Evolutionary conservation across 441 rosid genomes (phyloP), one percentile per base, ranked within the genome.

Genomic region (Euphorbia schlechtendalii): DNA sequence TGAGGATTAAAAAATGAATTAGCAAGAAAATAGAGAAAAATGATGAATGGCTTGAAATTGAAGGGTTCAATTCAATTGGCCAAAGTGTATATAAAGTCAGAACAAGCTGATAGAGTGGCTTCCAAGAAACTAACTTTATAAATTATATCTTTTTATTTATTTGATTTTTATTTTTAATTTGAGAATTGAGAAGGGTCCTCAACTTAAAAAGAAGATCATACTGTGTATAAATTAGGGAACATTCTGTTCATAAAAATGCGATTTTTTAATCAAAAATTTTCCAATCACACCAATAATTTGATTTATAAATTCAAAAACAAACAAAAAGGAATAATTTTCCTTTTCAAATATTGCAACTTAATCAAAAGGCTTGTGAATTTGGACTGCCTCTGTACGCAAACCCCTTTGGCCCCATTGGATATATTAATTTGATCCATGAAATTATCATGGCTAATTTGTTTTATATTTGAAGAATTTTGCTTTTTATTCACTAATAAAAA

Each of bases 51-150:
- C 81, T 74, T 75, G 80, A 71, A 79, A 11, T 72, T n/a, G 74
- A 82, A 79, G 83, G 81, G 62, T 83, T 73, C 65, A 66, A 74
- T 71, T 80, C 61, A 60, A 76, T 71, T 75, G 74, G 73, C 67
- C 61, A 76, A 27, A n/a, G 28, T 54, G 59, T 59, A 34, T 60
- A 64, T 64, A 72, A 71, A 77, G 66, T 58, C 56, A 60, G 57
- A 74, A 72, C 51, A 74, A 72, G 68, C 81, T 73, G 66, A 67
- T 63, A 68, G 87, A 80, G 92, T 83, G 85, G 82, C 83, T 86
- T 86, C 73, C 81, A 86, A 83, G 96, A 79, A 82, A 88, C 82
- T 72, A 61, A 68, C 82, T 76, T 81, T 75, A 65, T 71, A 53
- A n/a, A n/a, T n/a, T n/a, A n/a, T n/a, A n/a, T 22, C 69, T 72